phyloP scores from a whole-genome alignment of 1,139 yeast species.

The Candida mesenterica region DNA sequence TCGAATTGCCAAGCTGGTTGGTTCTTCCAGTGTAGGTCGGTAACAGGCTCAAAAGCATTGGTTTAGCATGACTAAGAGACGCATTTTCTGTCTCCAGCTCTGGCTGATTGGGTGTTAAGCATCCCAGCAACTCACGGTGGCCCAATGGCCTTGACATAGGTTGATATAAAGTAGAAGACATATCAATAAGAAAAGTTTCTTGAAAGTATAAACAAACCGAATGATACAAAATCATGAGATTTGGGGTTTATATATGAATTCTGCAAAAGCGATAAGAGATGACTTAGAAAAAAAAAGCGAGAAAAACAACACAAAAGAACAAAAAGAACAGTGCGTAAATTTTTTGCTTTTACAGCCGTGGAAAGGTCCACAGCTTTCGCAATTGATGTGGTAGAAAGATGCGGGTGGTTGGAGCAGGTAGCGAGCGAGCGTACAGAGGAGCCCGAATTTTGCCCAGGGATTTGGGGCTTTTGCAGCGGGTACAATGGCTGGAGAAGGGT shows the following conservation, averaged over 20 bases:
- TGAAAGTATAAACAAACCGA: conserved; percentile 1
- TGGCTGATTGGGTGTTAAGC: conserved; percentile 35
- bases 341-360: too few relatives aligned
- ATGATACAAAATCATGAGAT: conserved; percentile 30
- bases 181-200: too few relatives aligned
- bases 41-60: too few relatives aligned
- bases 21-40: too few relatives aligned
- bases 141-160: conserved; percentile 32
- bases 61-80: too few relatives aligned
- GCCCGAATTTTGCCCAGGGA: too few relatives aligned
- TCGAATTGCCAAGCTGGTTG: neutral
- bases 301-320: conserved; percentile 3
- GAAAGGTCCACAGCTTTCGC: too few relatives aligned
- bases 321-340: conserved; percentile 1
- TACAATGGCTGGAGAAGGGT: too few relatives aligned
- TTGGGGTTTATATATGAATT: neutral
- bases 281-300: conserved; percentile 1
- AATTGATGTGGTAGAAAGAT: too few relatives aligned
- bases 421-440: too few relatives aligned
- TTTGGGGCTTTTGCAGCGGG: too few relatives aligned
- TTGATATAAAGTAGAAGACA: conserved; percentile 24
- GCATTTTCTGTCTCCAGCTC: conserved; percentile 11
- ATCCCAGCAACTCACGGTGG: conserved; percentile 33
- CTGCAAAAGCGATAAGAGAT: neutral
- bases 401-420: too few relatives aligned